phyloP scores from a whole-genome alignment of 164 flowering plant genomes.

The Warburgia ugandensis region DNA sequence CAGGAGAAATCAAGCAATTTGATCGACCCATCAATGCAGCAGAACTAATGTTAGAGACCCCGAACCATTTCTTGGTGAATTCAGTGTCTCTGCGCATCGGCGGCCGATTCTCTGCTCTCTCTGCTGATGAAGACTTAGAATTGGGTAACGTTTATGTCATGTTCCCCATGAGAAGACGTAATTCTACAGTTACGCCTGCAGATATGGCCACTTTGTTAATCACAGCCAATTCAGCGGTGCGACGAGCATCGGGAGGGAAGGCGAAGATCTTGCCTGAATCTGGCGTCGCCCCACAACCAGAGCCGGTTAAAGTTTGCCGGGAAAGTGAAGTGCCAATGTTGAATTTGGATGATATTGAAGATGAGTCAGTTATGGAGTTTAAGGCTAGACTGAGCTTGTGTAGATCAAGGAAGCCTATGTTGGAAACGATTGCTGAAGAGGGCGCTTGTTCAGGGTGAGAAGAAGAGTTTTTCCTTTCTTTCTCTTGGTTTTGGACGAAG shows the following conservation, averaged over 20 bases:
- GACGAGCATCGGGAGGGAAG: slow-evolving; percentile 14
- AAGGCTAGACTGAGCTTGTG: slow-evolving; percentile 36
- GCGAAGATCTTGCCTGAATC: slow-evolving; percentile 29
- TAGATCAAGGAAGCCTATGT: slow-evolving; percentile 59
- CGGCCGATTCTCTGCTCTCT: slow-evolving; percentile 47
- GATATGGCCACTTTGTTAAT: slow-evolving; percentile 48
- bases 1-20: slow-evolving; percentile 41
- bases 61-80: slow-evolving; percentile 56
- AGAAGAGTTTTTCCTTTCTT: neutral
- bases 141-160: slow-evolving; percentile 48
- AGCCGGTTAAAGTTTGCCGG: neutral
- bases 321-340: slow-evolving; percentile 20
- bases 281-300: neutral
- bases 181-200: slow-evolving; percentile 42
- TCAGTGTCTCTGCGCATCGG: slow-evolving; percentile 46
- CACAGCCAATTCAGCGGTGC: slow-evolving; percentile 29
- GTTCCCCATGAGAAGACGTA: slow-evolving; percentile 62
- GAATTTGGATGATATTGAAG: slow-evolving; percentile 44
- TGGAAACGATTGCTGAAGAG: slow-evolving; percentile 78
- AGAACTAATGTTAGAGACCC: slow-evolving; percentile 71
- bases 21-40: slow-evolving; percentile 45
- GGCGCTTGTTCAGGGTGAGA: slow-evolving; percentile 22
- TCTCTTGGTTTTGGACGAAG: too few relatives aligned
- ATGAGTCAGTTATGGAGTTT: slow-evolving; percentile 32
- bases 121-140: slow-evolving; percentile 76